Percentiles rank a stretch among this genome's conserved stretches.
Evolutionary conservation across 495 filamentous ascomycete genomes (phyloP).

Genomic region (Podospora bellae-mahoneyi): DNA sequence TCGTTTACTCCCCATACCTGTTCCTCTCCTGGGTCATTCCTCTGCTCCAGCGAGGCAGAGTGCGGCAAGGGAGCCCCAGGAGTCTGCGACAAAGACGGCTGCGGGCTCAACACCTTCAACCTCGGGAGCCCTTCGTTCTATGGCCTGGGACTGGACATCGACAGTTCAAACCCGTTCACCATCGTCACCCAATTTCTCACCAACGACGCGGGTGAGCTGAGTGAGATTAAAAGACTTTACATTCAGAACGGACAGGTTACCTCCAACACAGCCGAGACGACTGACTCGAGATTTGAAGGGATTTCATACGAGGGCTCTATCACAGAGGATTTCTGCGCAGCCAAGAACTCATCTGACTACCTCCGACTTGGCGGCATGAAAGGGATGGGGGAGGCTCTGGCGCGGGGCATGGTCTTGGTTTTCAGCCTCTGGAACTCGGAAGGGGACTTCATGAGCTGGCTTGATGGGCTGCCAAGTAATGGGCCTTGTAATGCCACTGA

Average conservation of each 20-base stretch:
- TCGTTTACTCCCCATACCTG: slow-evolving; percentile 58
- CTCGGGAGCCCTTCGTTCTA: slow-evolving; percentile 56
- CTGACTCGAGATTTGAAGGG: slow-evolving; percentile 36
- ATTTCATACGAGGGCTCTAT: slow-evolving; percentile 48
- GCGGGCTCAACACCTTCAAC: slow-evolving; percentile 58
- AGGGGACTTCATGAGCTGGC: slow-evolving; percentile 60
- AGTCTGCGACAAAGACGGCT: slow-evolving; percentile 64
- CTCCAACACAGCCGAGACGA: slow-evolving; percentile 34
- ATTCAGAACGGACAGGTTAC: slow-evolving; percentile 59
- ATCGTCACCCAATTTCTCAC: slow-evolving; percentile 67
- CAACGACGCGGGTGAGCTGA: slow-evolving; percentile 47
- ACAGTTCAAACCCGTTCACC: slow-evolving; percentile 59
- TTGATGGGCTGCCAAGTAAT: slow-evolving; percentile 49
- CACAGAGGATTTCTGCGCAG: slow-evolving; percentile 55
- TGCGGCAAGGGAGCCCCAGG: slow-evolving; percentile 38
- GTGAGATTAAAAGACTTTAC: slow-evolving; percentile 59
- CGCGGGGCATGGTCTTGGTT: slow-evolving; percentile 62
- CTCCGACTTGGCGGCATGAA: slow-evolving; percentile 52
- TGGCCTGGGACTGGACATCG: slow-evolving; percentile 53
- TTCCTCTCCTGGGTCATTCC: slow-evolving; percentile 43
- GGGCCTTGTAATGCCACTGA: slow-evolving; percentile 59
- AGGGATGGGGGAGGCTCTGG: slow-evolving; percentile 56
- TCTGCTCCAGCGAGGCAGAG: slow-evolving; percentile 50
- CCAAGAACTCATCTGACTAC: slow-evolving; percentile 53
- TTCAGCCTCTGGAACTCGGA: slow-evolving; percentile 63